Percentiles rank a stretch among this genome's conserved stretches.
phyloP scores from a whole-genome alignment of 2,329 filamentous ascomycete species.

The Clonostachys rosea region DNA sequence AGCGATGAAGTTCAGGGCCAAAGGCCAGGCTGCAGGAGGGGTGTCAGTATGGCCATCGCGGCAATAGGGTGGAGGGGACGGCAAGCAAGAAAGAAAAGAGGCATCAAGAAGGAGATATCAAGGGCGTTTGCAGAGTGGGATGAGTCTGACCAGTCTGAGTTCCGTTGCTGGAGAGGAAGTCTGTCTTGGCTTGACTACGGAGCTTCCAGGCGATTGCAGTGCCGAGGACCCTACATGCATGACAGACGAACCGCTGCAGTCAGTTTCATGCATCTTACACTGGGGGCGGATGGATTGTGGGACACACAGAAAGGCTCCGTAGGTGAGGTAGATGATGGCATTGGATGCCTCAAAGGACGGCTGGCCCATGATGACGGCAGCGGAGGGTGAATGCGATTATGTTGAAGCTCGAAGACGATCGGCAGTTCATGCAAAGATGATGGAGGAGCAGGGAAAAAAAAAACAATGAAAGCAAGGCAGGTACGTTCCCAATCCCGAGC shows the following conservation, averaged over 20 bases:
- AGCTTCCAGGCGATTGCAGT: constrained; percentile 52
- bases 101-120: neutral
- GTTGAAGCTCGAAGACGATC: no score
- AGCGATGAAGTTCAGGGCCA: constrained; percentile 87
- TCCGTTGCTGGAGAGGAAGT: constrained; percentile 72
- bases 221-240: constrained; percentile 42
- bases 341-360: constrained; percentile 75
- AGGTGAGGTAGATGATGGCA: constrained; percentile 78
- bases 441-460: no score
- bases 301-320: constrained; percentile 69
- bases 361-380: constrained; percentile 55
- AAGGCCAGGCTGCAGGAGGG: constrained; percentile 58
- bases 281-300: neutral
- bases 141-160: constrained; percentile 72
- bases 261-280: no score
- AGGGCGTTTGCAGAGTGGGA: neutral
- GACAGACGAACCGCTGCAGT: no score
- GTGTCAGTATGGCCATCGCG: neutral
- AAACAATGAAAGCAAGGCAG: no score
- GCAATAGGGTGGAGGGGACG: no score
- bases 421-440: no score
- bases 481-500: no score
- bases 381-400: no score
- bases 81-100: no score
- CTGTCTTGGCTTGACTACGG: constrained; percentile 60